Evolutionary conservation across 305 asterid genomes (phyloP).

Genomic region (Solanum chacoense): DNA sequence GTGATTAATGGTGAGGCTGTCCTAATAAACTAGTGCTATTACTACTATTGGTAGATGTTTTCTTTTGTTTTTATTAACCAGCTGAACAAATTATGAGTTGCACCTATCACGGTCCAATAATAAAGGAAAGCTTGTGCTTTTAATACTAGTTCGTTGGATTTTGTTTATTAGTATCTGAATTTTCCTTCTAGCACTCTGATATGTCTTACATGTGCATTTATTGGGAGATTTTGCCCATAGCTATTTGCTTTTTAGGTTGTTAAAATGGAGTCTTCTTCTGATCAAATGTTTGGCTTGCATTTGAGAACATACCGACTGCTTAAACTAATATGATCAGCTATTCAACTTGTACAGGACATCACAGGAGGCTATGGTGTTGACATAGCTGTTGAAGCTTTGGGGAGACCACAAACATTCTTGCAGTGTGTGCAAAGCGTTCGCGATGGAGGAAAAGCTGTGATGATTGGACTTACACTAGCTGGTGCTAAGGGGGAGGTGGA

Average conservation of each 20-base stretch:
- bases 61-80: neutral
- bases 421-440: constrained; percentile 87
- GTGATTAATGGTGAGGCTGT: neutral
- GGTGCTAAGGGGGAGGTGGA: constrained; percentile 94
- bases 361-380: constrained; percentile 94
- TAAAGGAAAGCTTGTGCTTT: neutral
- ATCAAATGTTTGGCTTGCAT: neutral
- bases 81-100: neutral
- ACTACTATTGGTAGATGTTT: neutral
- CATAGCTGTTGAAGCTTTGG: constrained; percentile 90
- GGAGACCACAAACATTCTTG: constrained; percentile 66
- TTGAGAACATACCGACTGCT: neutral
- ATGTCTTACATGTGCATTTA: neutral
- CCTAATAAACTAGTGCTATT: neutral
- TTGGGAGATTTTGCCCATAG: neutral
- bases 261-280: neutral
- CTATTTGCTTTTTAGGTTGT: neutral
- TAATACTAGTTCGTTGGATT: neutral
- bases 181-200: neutral
- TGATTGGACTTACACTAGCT: constrained; percentile 88
- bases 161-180: neutral
- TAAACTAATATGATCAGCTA: neutral
- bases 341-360: constrained; percentile 49
- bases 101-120: neutral
- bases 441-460: constrained; percentile 97